Base-by-base conservation (phyloP, 2,329 filamentous ascomycete genomes). In the Pseudogymnoascus sp. region DNA sequence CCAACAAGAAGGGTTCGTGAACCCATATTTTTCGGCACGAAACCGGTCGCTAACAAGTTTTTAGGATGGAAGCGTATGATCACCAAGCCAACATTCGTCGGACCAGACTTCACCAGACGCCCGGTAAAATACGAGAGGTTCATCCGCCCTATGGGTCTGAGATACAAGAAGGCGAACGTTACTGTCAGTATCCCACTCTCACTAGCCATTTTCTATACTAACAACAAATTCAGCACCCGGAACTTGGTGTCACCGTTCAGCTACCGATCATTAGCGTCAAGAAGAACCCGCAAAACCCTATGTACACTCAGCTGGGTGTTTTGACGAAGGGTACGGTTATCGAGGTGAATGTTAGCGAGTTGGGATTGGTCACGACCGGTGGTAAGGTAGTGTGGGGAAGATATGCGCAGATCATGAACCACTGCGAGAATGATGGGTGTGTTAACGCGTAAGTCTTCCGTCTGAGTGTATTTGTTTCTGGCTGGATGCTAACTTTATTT, bases 351-450 rank as follows among this genome's bases (percentile, higher is more conserved):
- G 91, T 96, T 31, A 88, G 84, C 62, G 93, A 97, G 74, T 77
- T 97, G 66, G 93, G 93, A 67, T 80, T 96, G 63, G 91, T 93
- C 23, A 97, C 93, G 2, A 88, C 92, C 1, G 87, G 87, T 65
- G 93, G 93, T 66, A 96, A 96, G 79, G 90, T 96, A 14, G 90
- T 92, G 7, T 96, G 91, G 91, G 91, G 90, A 68, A 83, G 89
- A 67, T 93, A 87, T 76, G 88, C 88, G 8, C 88, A 90, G 58
- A 60, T 60, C 52, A 82, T 82, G 21, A 81, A 82, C 69, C 80
- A 80, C 66, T 75, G 73, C 38, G 84, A 86, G 72, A 84, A 84
- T 65, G 84, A 87, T 69, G 84, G 84, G 31, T 85, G 82, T 73
- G 76, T 86, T 61, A 83, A 83, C 75, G 58, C 58, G 49, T 55